Base-by-base conservation (phyloP, 2,329 filamentous ascomycete species). In the Penicillium sclerotiorum region DNA sequence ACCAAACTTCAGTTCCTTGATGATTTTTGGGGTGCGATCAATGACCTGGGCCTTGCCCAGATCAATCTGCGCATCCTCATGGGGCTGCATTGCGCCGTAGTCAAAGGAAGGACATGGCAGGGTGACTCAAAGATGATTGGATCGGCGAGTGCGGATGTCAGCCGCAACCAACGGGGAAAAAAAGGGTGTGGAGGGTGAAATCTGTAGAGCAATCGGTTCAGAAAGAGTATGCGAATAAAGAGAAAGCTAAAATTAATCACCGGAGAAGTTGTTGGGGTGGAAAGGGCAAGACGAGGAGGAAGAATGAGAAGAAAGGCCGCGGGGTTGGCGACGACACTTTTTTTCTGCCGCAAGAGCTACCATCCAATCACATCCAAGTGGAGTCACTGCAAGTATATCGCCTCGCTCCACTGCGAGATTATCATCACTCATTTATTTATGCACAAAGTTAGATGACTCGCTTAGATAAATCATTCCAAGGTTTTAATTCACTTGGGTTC, bases 1-100 rank as follows among this genome's bases (percentile, higher is more conserved):
- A 66, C 93, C 93, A 73, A 97, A 97, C 68, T 95, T 92, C 70
- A 97, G 83, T 67, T 91, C 88, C 70, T 88, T 91, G 77, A 96
- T 95, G 65, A 90, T 88, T 78, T 95, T 95, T 27, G 93, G 93
- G 49, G 90, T 81, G 68, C 86, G 86, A 74, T 96, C 91, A 46
- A 90, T 83, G 69, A 96, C 87, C 81, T 96, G 91, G 77, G 90
- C 85, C 80, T 96, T 96, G 61, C 72, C 71, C 69, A 73, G 71
- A 61, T 73, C 71, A 63, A 85, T 72, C 61, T 72, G 69, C 52
- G 66, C 67, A 67, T 67, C 66, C 61, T 73, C 72, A 57, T 66
- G 64, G 64, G 68, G 67, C 66, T 73, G 70, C 71, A 73, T 68
- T 51, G 58, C 62, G 60, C 62, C 49, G 63, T 57, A 45, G 59